Conservation (phyloP, 106 monocot genomes). For the Dactylorhiza incarnata region DNA sequence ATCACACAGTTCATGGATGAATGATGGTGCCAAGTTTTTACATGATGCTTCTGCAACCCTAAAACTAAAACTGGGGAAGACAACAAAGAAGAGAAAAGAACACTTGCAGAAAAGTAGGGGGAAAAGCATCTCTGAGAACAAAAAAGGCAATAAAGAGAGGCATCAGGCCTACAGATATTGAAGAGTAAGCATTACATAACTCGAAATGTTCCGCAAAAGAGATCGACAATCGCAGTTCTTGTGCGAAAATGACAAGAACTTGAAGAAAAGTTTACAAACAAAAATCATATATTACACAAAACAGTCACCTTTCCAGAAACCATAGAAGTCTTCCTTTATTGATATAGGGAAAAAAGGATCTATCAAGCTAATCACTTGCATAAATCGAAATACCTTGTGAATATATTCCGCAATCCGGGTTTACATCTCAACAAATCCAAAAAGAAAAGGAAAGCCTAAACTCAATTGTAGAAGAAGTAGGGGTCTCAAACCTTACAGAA, state of each 20-base stretch:
- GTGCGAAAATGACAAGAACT: neutral
- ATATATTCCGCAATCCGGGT: neutral
- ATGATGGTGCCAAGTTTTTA: neutral
- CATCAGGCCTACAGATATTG: neutral
- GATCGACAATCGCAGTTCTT: neutral
- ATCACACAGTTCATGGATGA: neutral
- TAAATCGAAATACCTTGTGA: neutral
- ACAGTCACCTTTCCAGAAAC: neutral
- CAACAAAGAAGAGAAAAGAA: neutral
- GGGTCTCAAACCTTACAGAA: slow-evolving; percentile 2
- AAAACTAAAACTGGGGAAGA: neutral
- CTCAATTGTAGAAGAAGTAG: slow-evolving; percentile 1
- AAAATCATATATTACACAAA: neutral
- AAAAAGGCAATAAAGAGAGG: neutral
- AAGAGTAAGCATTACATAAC: neutral
- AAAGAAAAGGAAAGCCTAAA: slow-evolving; percentile 4
- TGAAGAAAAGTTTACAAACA: neutral
- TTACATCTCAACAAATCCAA: slow-evolving; percentile 2
- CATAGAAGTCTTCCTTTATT: slow-evolving; percentile 1
- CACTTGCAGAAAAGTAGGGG: neutral
- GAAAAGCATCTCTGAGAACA: neutral
- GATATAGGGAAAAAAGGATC: neutral
- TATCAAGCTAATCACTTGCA: slow-evolving; percentile 1
- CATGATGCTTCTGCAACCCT: neutral
- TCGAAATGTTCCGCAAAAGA: neutral